Evolutionary conservation across 441 rosid species (phyloP), one percentile per base, ranked within the genome.

Genomic region (Metrosideros polymorpha): DNA sequence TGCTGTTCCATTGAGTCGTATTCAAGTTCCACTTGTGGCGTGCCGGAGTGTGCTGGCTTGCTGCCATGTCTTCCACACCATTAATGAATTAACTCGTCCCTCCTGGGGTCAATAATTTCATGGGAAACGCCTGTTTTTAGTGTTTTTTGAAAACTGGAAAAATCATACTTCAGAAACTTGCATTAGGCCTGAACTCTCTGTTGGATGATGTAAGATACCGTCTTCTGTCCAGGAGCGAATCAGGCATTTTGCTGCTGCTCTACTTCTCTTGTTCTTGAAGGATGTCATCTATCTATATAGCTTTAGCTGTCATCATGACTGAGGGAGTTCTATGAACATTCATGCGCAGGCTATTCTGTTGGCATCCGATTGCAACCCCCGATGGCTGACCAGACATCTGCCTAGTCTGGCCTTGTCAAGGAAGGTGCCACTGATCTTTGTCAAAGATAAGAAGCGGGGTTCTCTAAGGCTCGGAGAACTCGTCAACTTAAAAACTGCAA

Each of bases 351-450:
- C 91, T 29, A 83, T 95, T 55, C 88, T 98, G 57, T 76, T 96
- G n/a, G 99, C 97, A 59, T 92, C 91, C 9, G 98, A 96, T 86
- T 94, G 97, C 93, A 92, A 94, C 90, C 98, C 99, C 13, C 91
- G 92, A 90, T 95, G 93, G 95, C 90, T 95, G 35, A 94, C 94
- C 22, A 94, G 91, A 88, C 99, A 96, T 89, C 89, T 98, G 84
- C 97, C 96, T 0, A 85, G 85, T 88, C 89, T 98, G 86, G 98
- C 98, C 85, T 89, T 91, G 29, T 93, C 96, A 2, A 93, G 93
- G 89, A 93, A 94, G 53, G 98, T 98, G 49, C 97, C 96, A 0
- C 84, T 96, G 87, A 87, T 95, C 59, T 89, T 87, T 82, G 90
- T 96, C 84, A 92, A 87, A 86, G 97, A 95, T 88, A 91, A 91